A percentile compares a stretch with the other conserved stretches of the same genome.
phyloP scores from a whole-genome alignment of 1,139 yeast genomes.

The Petasospora rhodanensis region DNA sequence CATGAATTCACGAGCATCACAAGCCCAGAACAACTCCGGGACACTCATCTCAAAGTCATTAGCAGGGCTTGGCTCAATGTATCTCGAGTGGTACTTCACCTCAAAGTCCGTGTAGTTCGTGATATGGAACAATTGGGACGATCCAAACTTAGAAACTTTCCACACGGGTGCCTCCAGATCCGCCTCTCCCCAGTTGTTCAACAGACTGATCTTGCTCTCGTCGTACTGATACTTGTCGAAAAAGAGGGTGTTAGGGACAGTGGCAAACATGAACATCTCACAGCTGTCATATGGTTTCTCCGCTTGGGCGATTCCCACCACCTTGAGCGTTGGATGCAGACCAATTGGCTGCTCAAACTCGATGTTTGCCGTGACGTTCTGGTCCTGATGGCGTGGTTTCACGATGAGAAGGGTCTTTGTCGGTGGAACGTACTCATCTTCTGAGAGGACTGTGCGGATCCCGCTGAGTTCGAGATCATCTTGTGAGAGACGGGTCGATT shows the following conservation, averaged over 20 bases:
- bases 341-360: conserved; percentile 37
- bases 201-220: conserved; percentile 23
- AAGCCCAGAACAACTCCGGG: conserved; percentile 47
- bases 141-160: conserved; percentile 41
- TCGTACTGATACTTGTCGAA: conserved; percentile 37
- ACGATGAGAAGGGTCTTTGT: conserved; percentile 21
- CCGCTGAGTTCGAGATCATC: conserved; percentile 23
- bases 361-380: conserved; percentile 1
- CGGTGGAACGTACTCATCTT: conserved; percentile 17
- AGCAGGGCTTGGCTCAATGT: conserved; percentile 34
- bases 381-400: conserved; percentile 21
- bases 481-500: conserved; percentile 9
- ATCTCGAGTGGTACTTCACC: conserved; percentile 46
- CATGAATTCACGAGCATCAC: conserved; percentile 30
- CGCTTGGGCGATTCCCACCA: conserved; percentile 5
- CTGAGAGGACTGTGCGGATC: conserved; percentile 16
- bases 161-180: conserved; percentile 44
- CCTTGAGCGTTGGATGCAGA: conserved; percentile 37
- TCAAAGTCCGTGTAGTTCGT: conserved; percentile 24
- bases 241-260: conserved; percentile 30
- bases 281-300: conserved; percentile 22
- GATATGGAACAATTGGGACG: conserved; percentile 33
- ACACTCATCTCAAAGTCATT: conserved; percentile 27
- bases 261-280: conserved; percentile 30
- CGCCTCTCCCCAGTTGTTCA: conserved; percentile 31